A percentile compares a stretch with the other conserved stretches of the same genome.
Conservation (phyloP, 352 stramenopile genomes). For the Pythium insidiosum region DNA sequence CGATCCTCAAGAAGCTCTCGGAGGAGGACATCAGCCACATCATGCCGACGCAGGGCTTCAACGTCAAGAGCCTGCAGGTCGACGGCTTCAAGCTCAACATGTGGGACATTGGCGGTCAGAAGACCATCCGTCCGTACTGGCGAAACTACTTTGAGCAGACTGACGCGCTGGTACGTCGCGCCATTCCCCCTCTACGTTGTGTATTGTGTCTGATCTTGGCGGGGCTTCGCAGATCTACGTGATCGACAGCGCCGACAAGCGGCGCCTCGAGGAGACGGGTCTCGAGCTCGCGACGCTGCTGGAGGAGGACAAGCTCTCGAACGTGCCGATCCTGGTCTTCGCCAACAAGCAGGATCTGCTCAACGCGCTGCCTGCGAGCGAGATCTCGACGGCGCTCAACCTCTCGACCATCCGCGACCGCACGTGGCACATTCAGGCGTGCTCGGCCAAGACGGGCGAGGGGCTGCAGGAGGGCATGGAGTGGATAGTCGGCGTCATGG, state of each 20-base stretch:
- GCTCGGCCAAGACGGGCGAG: constrained; percentile 86
- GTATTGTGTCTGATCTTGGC: not conserved
- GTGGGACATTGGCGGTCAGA: constrained; percentile 98
- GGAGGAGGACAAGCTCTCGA: constrained; percentile 91
- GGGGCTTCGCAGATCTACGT: constrained; percentile 81
- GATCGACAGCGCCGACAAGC: constrained; percentile 90
- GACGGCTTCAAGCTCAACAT: constrained; percentile 97
- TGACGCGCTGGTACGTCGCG: constrained; percentile 70
- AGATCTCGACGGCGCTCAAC: constrained; percentile 90
- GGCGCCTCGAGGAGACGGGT: constrained; percentile 90
- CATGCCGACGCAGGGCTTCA: constrained; percentile 94
- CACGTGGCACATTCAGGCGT: constrained; percentile 88
- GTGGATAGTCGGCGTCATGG: constrained; percentile 83
- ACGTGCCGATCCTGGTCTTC: constrained; percentile 92
- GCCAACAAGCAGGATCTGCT: constrained; percentile 96
- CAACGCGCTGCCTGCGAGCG: constrained; percentile 82
- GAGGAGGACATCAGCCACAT: constrained; percentile 93
- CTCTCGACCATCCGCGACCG: constrained; percentile 84
- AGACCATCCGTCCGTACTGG: constrained; percentile 99
- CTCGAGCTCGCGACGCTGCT: constrained; percentile 91
- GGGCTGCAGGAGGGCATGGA: constrained; percentile 86
- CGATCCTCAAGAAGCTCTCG: constrained; percentile 95
- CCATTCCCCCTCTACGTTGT: not conserved
- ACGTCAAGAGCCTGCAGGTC: constrained; percentile 95
- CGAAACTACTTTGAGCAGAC: constrained; percentile 99